Evolutionary conservation across 2,329 filamentous ascomycete species (phyloP).

Genomic region (Botrytis elliptica): DNA sequence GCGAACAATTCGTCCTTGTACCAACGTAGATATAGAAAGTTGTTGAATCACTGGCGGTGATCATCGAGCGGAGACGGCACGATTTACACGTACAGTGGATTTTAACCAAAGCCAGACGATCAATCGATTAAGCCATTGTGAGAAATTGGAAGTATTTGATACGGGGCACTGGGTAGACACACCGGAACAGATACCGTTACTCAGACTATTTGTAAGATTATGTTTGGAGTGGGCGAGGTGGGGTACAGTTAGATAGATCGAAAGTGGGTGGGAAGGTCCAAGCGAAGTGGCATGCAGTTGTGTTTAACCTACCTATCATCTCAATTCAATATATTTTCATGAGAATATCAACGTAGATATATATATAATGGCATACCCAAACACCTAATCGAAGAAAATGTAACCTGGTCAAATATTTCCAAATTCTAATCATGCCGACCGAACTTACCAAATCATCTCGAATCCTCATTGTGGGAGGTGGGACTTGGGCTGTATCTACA

Average conservation of each 20-base stretch:
- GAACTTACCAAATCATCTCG: constrained; percentile 16
- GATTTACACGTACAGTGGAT: neutral
- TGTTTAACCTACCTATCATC: neutral
- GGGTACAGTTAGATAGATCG: neutral
- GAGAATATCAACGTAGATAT: neutral
- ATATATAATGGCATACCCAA: neutral
- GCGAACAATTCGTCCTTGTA: neutral
- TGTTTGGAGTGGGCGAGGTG: neutral
- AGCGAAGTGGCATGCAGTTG: neutral
- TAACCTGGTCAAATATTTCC: neutral
- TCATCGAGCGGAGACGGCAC: neutral
- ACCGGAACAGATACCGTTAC: neutral
- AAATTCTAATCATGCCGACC: constrained; percentile 11
- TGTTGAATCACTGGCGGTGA: neutral
- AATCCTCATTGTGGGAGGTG: constrained; percentile 45
- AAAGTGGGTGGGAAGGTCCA: neutral
- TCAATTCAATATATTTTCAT: neutral
- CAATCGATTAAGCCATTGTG: neutral
- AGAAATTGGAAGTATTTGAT: neutral
- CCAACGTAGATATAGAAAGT: neutral
- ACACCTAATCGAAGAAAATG: neutral
- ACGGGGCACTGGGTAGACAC: neutral
- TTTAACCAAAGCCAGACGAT: neutral
- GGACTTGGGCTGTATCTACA: constrained; percentile 45
- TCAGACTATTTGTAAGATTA: neutral